phyloP scores from a whole-genome alignment of 2,329 filamentous ascomycete genomes.

The Dendrostoma leiphaemia region DNA sequence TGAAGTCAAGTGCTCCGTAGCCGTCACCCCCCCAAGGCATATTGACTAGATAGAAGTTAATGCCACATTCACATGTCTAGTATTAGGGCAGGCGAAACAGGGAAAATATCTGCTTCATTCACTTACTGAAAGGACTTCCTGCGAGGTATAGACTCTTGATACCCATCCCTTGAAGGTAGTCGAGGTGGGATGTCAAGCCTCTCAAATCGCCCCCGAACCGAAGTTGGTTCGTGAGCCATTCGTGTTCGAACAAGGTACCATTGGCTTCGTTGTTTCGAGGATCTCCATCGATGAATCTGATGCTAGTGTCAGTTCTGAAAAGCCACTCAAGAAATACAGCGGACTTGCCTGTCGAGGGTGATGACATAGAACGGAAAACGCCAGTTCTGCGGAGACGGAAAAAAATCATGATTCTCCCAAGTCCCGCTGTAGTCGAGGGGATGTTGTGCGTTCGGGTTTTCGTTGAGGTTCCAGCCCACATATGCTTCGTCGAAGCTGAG shows the following conservation, averaged over 20 bases:
- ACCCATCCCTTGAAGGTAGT: conserved; percentile 66
- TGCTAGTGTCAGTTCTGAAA: too few relatives aligned
- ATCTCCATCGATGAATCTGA: conserved; percentile 65
- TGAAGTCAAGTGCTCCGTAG: conserved; percentile 59
- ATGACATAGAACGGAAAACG: conserved; percentile 64
- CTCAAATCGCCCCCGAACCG: conserved; percentile 60
- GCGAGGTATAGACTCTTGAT: conserved; percentile 62
- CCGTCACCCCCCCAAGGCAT: too few relatives aligned
- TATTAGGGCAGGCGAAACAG: too few relatives aligned
- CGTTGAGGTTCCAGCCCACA: conserved; percentile 21
- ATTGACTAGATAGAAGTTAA: too few relatives aligned
- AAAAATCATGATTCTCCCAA: conserved; percentile 50
- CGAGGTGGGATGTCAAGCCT: conserved; percentile 57
- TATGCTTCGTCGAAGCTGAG: conserved; percentile 19
- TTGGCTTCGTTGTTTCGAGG: conserved; percentile 64
- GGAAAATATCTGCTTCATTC: conserved; percentile 59
- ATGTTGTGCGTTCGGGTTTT: conserved; percentile 45
- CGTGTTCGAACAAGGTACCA: conserved; percentile 59
- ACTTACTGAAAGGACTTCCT: conserved; percentile 61
- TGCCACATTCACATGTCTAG: too few relatives aligned
- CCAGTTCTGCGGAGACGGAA: conserved; percentile 56
- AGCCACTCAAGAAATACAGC: too few relatives aligned
- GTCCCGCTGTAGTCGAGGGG: conserved; percentile 53
- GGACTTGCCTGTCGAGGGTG: conserved; percentile 60
- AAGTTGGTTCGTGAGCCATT: conserved; percentile 58